A percentile compares a stretch with the other conserved stretches of the same genome.
Evolutionary conservation across 2,329 filamentous ascomycete genomes (phyloP).

Genomic region (Diplodia corticola): DNA sequence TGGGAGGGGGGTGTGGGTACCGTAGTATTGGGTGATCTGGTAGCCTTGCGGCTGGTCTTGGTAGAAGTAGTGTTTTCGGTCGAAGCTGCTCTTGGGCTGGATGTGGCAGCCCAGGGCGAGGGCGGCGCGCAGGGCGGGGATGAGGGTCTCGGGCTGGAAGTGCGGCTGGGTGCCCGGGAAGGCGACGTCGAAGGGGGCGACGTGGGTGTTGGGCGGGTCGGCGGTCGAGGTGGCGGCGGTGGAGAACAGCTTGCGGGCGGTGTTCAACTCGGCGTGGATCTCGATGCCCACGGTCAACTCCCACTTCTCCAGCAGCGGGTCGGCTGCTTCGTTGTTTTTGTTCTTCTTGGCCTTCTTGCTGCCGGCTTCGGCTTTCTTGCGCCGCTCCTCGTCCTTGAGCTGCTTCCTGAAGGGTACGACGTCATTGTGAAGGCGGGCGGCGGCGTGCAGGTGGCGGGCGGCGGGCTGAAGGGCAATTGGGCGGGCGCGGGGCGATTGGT

Average conservation of each 20-base stretch:
- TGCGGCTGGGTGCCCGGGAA: conserved; percentile 84
- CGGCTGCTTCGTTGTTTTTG: conserved; percentile 13
- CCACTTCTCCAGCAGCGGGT: conserved; percentile 61
- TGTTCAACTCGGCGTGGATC: conserved; percentile 95
- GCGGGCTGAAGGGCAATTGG: not conserved
- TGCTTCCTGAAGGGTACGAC: conserved; percentile 39
- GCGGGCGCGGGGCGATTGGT: not conserved
- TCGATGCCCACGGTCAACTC: conserved; percentile 95
- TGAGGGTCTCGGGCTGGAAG: conserved; percentile 78
- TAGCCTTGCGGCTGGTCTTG: conserved; percentile 97
- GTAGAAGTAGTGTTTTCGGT: conserved; percentile 98
- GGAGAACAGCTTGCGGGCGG: conserved; percentile 86
- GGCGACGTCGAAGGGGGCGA: conserved; percentile 84
- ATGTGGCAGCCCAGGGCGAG: conserved; percentile 79
- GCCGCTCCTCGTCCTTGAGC: conserved; percentile 41
- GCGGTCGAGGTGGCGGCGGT: conserved; percentile 52
- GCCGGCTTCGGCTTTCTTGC: conserved; percentile 31
- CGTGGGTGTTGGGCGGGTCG: conserved; percentile 77
- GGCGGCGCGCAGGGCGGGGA: conserved; percentile 89
- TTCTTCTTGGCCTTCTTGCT: conserved; percentile 22
- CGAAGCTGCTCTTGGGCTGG: conserved; percentile 77
- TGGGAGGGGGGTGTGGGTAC: conserved; percentile 30
- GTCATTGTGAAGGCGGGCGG: conserved; percentile 25
- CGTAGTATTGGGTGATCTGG: conserved; percentile 96
- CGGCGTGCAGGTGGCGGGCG: not conserved